Conservation (phyloP, 257 asterid species). For the Solanum bukasovii region DNA sequence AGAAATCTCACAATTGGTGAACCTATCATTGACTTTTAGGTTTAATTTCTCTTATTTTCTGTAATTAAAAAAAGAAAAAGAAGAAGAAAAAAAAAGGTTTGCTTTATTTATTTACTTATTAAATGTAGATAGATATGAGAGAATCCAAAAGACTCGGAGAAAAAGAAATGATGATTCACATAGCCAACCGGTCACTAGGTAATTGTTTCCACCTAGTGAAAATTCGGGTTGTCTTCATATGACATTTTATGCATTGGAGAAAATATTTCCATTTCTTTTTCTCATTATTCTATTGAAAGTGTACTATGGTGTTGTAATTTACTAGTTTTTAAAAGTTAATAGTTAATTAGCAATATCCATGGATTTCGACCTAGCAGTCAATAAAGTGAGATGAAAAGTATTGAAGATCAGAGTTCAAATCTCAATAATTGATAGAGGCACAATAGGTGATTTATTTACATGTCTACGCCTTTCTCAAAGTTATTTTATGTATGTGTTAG, state of each 20-base stretch:
- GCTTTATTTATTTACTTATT: not conserved
- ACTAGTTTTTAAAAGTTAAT: not conserved
- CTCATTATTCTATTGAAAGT: not conserved
- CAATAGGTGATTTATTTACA: not conserved
- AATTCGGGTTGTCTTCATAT: constrained; percentile 15
- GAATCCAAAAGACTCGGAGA: not conserved
- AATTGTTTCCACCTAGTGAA: not conserved
- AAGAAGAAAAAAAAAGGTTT: not conserved
- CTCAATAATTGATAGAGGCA: not conserved
- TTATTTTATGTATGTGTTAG: not conserved
- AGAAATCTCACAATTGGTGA: constrained; percentile 81
- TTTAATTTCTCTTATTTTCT: not conserved
- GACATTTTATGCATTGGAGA: constrained; percentile 3
- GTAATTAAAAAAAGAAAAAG: not conserved
- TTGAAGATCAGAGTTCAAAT: not conserved
- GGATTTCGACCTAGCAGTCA: not conserved
- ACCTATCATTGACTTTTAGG: constrained; percentile 78
- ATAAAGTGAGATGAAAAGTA: not conserved
- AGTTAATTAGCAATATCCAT: not conserved
- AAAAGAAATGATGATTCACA: not conserved
- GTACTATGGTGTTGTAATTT: not conserved
- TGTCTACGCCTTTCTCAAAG: not conserved
- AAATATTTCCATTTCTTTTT: not conserved
- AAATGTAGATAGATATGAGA: not conserved
- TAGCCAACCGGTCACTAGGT: constrained; percentile 42